Conservation (phyloP, 2,329 filamentous ascomycete genomes). For the Alternaria incomplexa region DNA sequence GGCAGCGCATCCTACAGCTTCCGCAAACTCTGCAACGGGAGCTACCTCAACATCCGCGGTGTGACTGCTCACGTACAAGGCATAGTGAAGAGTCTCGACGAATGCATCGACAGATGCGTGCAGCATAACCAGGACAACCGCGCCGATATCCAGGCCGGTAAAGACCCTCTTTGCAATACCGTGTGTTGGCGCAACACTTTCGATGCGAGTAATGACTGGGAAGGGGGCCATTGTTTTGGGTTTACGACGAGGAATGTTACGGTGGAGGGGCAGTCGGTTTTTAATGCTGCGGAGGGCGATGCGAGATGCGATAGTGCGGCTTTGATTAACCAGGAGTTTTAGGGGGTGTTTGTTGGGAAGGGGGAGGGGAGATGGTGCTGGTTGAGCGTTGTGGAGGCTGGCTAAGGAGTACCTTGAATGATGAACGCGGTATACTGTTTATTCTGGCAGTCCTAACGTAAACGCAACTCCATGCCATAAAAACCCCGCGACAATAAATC, state of each 20-base stretch:
- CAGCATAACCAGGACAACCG: not conserved
- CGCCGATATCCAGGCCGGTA: not conserved
- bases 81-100: not conserved
- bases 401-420: too few species aligned
- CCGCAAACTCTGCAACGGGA: not conserved
- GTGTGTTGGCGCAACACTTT: not conserved
- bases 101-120: not conserved
- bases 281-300: not conserved
- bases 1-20: not conserved
- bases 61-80: not conserved
- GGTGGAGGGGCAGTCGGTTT: not conserved
- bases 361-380: too few species aligned
- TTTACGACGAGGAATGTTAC: not conserved
- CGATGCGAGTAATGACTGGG: not conserved
- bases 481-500: too few species aligned
- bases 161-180: not conserved
- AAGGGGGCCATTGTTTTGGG: not conserved
- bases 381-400: too few species aligned
- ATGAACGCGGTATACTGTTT: too few species aligned
- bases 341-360: not conserved
- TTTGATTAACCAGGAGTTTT: not conserved
- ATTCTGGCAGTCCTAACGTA: too few species aligned
- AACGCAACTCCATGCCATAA: too few species aligned
- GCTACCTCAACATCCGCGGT: not conserved
- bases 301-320: not conserved